A percentile compares a stretch with the other conserved stretches of the same genome.
These are phyloP conservation scores for Podospora anserina DNA, from an alignment of 495 filamentous ascomycete species.

Conservation along the genomic window DNA sequence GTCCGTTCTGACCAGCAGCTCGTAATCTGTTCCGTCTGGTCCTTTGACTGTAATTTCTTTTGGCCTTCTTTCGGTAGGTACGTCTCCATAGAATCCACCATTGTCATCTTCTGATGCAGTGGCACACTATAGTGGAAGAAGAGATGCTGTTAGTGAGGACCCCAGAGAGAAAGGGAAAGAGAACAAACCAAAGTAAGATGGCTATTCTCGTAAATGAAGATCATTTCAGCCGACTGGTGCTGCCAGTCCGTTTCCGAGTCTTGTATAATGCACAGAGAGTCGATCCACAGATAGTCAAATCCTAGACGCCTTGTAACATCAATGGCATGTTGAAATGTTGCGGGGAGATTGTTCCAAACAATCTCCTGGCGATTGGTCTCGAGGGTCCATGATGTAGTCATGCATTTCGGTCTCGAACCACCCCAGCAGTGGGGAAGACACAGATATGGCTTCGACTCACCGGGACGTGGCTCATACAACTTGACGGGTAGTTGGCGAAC, in stretches of 20 bases:
- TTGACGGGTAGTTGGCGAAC: neutral
- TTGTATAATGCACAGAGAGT: constrained; percentile 4
- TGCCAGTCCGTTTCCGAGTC: neutral
- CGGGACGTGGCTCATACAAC: neutral
- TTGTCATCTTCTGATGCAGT: neutral
- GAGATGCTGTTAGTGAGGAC: neutral
- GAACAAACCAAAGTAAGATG: neutral
- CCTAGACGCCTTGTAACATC: neutral
- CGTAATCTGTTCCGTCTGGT: neutral
- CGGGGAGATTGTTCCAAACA: neutral
- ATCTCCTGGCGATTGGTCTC: neutral
- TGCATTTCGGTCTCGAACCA: neutral
- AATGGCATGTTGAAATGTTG: neutral
- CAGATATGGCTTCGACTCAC: neutral
- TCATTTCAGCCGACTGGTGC: neutral
- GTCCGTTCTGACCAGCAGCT: neutral
- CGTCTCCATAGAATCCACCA: neutral
- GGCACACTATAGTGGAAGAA: neutral
- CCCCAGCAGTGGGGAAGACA: neutral
- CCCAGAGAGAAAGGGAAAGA: neutral
- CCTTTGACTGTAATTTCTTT: neutral
- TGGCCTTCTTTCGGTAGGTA: neutral
- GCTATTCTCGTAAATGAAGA: neutral
- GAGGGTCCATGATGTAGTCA: neutral
- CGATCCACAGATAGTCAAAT: constrained; percentile 9